Conservation (phyloP, 1,284 basidiomycete species). For the Boletellus deceptivus region DNA sequence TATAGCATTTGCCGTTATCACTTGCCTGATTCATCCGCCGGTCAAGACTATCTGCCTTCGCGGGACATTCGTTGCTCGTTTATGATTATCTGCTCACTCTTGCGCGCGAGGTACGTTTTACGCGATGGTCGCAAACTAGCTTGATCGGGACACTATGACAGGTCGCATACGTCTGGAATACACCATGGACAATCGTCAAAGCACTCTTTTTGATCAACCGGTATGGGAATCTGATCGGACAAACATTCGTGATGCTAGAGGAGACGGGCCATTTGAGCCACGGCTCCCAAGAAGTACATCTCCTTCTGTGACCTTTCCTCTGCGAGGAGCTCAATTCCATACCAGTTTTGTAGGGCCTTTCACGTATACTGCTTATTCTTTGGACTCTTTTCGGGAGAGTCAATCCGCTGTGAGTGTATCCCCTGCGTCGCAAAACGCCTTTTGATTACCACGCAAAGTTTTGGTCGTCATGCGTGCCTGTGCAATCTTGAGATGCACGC, state of each 20-base stretch:
- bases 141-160: not conserved
- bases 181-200: constrained; percentile 1
- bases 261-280: constrained; percentile 7
- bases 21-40: not conserved
- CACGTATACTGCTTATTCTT: not conserved
- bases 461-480: constrained; percentile 2
- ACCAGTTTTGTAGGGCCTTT: not conserved
- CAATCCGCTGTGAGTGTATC: not conserved
- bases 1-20: not conserved
- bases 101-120: not conserved
- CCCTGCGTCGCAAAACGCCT: not conserved
- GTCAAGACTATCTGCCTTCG: not conserved
- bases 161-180: not conserved
- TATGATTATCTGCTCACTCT: constrained; percentile 6
- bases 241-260: constrained; percentile 8
- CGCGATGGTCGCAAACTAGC: not conserved
- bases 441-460: not conserved
- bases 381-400: not conserved
- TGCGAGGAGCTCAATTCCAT: not conserved
- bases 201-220: constrained; percentile 4
- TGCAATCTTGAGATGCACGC: not conserved
- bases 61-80: not conserved
- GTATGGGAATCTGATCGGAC: constrained; percentile 10
- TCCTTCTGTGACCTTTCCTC: not conserved
- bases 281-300: constrained; percentile 1